Conservation (phyloP, 306 rosid species). For the Casuarina cunninghamiana region DNA sequence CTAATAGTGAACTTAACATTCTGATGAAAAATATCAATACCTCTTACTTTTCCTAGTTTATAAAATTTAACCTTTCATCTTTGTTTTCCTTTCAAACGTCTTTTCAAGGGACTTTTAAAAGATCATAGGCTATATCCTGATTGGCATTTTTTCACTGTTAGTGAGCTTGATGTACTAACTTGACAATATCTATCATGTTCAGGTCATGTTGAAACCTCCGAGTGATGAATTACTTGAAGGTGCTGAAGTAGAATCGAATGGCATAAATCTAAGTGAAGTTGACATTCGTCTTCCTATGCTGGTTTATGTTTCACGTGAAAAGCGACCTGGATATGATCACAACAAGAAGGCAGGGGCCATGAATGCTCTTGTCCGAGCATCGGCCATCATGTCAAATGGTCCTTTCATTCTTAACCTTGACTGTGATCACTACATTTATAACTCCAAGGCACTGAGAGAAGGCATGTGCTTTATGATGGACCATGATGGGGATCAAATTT, state of each 20-base stretch:
- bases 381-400: constrained; percentile 79
- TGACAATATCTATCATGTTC: constrained; percentile 17
- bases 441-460: constrained; percentile 72
- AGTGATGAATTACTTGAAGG: constrained; percentile 63
- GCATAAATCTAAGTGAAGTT: constrained; percentile 50
- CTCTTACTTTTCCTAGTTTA: neutral
- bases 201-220: constrained; percentile 80
- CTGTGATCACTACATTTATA: constrained; percentile 74
- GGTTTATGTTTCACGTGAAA: constrained; percentile 78
- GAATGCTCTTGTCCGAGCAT: constrained; percentile 82
- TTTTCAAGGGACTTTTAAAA: neutral
- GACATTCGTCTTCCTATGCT: constrained; percentile 87
- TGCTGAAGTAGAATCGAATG: constrained; percentile 40
- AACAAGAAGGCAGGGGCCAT: constrained; percentile 89
- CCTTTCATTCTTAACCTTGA: constrained; percentile 80
- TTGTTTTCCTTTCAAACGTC: neutral
- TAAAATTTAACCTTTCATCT: neutral
- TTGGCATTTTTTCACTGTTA: neutral
- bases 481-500: constrained; percentile 61
- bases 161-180: constrained; percentile 14
- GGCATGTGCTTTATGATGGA: constrained; percentile 96
- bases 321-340: constrained; percentile 84
- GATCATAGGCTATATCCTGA: neutral
- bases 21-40: neutral
- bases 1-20: neutral